These are phyloP conservation scores for Agarophyton chilense DNA, from an alignment of 23 red algal species.

Conservation along the genomic window DNA sequence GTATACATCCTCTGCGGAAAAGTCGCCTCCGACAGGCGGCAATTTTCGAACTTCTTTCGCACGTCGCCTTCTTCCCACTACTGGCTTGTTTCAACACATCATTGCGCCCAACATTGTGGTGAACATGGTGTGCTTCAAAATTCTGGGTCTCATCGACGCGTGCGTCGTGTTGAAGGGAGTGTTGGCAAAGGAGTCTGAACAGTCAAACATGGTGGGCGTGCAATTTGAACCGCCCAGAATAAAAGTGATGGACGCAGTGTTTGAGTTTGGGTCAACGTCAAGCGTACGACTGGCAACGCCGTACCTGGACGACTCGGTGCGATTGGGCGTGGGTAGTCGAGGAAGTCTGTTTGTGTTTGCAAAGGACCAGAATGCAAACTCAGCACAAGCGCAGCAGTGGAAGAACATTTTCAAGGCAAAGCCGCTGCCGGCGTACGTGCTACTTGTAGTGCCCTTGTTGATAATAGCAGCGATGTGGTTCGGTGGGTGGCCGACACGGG, in stretches of 20 bases:
- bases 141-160: not conserved
- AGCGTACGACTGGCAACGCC: not conserved
- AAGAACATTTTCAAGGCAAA: conserved; percentile 17
- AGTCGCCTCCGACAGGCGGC: conserved; percentile 11
- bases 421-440: not conserved
- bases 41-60: conserved; percentile 11
- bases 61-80: not conserved
- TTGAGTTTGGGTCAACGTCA: conserved; percentile 17
- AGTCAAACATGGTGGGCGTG: conserved; percentile 3
- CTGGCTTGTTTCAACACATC: conserved; percentile 54
- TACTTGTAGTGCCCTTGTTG: not conserved
- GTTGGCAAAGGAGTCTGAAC: not conserved
- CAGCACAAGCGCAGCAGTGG: conserved; percentile 27
- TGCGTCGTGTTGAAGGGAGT: conserved; percentile 20
- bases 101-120: conserved; percentile 22
- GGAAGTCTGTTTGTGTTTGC: conserved; percentile 53
- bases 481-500: not conserved
- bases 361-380: not conserved
- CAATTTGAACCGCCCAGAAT: conserved; percentile 5
- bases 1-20: not conserved
- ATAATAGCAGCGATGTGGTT: not conserved
- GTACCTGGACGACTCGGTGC: conserved; percentile 39
- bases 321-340: conserved; percentile 21
- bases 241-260: not conserved
- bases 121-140: conserved; percentile 59